A percentile compares a stretch with the other conserved stretches of the same genome.
phyloP scores from a whole-genome alignment of 1,284 basidiomycete species.

The Moesziomyces globuligerus region DNA sequence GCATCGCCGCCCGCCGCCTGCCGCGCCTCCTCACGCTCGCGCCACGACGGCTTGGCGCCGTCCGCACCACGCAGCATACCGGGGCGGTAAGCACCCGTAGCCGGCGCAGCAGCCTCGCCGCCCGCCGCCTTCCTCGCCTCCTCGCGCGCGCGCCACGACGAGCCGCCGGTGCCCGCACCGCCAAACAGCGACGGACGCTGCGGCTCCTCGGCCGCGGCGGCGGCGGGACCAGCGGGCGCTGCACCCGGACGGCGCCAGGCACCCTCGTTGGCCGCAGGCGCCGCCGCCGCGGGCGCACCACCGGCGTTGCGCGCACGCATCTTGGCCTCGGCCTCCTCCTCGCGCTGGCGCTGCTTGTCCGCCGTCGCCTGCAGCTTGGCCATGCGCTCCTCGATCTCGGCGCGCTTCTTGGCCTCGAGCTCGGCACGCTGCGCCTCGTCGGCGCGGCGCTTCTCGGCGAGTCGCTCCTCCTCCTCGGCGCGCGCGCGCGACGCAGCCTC shows the following conservation, averaged over 20 bases:
- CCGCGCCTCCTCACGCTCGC: conserved; percentile 49
- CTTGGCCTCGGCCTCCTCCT: conserved; percentile 54
- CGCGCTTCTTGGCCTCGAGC: conserved; percentile 63
- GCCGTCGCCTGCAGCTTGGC: conserved; percentile 57
- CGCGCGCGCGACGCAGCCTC: conserved; percentile 42
- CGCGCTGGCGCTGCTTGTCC: conserved; percentile 58
- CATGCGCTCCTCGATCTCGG: conserved; percentile 64
- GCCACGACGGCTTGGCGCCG: conserved; percentile 25
- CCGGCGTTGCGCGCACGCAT: conserved; percentile 13
- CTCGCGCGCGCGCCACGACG: conserved; percentile 35
- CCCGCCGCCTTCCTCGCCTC: conserved; percentile 32
- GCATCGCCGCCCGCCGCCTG: too few relatives aligned
- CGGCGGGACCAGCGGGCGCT: conserved; percentile 15
- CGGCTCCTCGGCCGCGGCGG: conserved; percentile 21
- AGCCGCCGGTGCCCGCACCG: conserved; percentile 23
- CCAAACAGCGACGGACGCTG: conserved; percentile 40
- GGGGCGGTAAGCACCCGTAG: conserved; percentile 18
- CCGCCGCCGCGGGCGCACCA: conserved; percentile 1
- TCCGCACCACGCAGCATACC: conserved; percentile 32
- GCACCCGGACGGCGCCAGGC: conserved; percentile 21
- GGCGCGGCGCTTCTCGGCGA: conserved; percentile 55
- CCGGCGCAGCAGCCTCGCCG: conserved; percentile 16
- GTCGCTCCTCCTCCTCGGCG: conserved; percentile 46
- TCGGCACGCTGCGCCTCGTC: conserved; percentile 61
- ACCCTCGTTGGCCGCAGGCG: conserved; percentile 17